Conservation (phyloP, 176 grass and related monocot genomes). For the Bolboschoenus planiculmis region DNA sequence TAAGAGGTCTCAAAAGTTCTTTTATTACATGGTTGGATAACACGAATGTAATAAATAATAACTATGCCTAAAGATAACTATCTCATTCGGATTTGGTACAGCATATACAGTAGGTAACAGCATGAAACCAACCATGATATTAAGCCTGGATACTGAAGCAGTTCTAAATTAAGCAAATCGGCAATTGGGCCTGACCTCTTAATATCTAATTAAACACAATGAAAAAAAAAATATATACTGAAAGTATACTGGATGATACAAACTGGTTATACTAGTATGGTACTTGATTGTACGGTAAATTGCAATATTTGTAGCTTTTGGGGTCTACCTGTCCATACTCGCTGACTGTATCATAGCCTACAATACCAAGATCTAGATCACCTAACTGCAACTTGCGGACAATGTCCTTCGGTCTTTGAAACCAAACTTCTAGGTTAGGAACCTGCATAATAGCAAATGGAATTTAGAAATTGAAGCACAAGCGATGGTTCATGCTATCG, state of each 20-base stretch:
- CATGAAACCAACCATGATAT: not conserved
- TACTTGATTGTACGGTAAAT: not conserved
- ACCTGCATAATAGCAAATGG: conserved; percentile 36
- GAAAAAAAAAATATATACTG: not conserved
- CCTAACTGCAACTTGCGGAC: conserved; percentile 74
- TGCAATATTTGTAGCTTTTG: not conserved
- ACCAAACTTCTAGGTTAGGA: conserved; percentile 90
- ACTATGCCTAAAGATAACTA: not conserved
- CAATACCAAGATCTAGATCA: conserved; percentile 84
- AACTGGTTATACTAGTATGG: not conserved
- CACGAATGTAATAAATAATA: not conserved
- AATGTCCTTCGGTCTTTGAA: conserved; percentile 95
- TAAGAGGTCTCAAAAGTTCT: not conserved
- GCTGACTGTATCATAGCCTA: conserved; percentile 82
- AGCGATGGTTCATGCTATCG: not conserved
- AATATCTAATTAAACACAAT: not conserved
- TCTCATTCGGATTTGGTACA: not conserved
- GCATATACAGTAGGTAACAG: not conserved
- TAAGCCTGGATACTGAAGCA: not conserved
- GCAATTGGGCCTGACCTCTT: not conserved
- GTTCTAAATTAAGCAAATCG: not conserved
- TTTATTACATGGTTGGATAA: not conserved
- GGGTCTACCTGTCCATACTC: conserved; percentile 57
- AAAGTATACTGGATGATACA: not conserved
- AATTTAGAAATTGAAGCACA: not conserved